Conservation (phyloP, 768 basidiomycete species). For the Pisolithus sp. region DNA sequence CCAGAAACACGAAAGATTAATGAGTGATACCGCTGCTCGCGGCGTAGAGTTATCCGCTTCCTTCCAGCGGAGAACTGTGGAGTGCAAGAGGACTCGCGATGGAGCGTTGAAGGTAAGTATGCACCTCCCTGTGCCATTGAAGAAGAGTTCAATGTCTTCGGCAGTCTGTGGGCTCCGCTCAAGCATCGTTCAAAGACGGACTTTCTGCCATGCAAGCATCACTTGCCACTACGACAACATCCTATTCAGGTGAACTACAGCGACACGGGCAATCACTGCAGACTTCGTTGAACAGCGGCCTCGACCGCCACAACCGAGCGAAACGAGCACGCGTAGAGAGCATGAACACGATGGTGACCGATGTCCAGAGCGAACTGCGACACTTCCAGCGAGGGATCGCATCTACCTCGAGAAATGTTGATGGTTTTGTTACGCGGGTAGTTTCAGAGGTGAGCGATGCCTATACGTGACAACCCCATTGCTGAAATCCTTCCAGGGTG, state of each 20-base stretch:
- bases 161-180: constrained; percentile 38
- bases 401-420: constrained; percentile 44
- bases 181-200: constrained; percentile 35
- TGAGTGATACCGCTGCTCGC: constrained; percentile 36
- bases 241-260: constrained; percentile 48
- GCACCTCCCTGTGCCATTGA: background rate
- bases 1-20: constrained; percentile 41
- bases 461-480: too few species aligned
- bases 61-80: constrained; percentile 41
- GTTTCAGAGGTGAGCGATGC: constrained; percentile 45
- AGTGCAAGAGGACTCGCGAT: constrained; percentile 51
- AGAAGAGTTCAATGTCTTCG: constrained; percentile 9
- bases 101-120: constrained; percentile 50
- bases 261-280: constrained; percentile 40
- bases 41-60: constrained; percentile 35
- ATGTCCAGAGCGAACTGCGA: constrained; percentile 47
- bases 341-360: constrained; percentile 41
- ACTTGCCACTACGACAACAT: constrained; percentile 40
- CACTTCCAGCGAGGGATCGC: constrained; percentile 44
- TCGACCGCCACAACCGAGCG: constrained; percentile 53
- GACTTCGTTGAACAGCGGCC: constrained; percentile 43
- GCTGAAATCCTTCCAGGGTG: constrained; percentile 28
- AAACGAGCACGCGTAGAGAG: constrained; percentile 67
- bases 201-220: constrained; percentile 40
- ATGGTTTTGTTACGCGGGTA: constrained; percentile 37